Conservation (phyloP, 176 grass and related monocot genomes). For the Triticum urartu region DNA sequence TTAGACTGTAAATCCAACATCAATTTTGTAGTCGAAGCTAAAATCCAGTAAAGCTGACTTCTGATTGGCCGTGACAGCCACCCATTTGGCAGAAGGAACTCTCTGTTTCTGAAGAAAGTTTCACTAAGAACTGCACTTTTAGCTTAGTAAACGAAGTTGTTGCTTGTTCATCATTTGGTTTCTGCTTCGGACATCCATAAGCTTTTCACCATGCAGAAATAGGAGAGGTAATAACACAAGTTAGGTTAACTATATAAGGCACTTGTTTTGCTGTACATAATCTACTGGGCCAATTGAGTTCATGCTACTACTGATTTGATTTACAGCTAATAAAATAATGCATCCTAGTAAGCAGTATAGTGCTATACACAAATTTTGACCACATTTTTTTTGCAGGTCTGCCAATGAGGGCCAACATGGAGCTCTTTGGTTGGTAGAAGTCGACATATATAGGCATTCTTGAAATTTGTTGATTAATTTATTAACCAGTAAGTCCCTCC, state of each 20-base stretch:
- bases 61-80: background rate
- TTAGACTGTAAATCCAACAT: background rate
- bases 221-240: background rate
- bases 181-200: background rate
- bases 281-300: background rate
- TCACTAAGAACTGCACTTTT: background rate
- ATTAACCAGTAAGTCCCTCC: conserved; percentile 35
- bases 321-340: background rate
- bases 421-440: conserved; percentile 28
- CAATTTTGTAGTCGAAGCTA: background rate
- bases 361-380: conserved; percentile 8
- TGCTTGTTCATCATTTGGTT: background rate
- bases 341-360: conserved; percentile 8
- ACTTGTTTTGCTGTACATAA: background rate
- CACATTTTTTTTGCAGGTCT: conserved; percentile 39
- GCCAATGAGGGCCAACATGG: conserved; percentile 22
- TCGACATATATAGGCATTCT: background rate
- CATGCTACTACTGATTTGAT: background rate
- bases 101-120: background rate
- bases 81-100: background rate
- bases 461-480: conserved; percentile 16
- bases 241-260: background rate
- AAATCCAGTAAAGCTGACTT: background rate
- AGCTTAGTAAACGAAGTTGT: background rate
- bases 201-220: background rate